These are phyloP conservation scores for Blastobotrys capitulatus DNA, from an alignment of 1,139 yeast species.

Conservation along the genomic window DNA sequence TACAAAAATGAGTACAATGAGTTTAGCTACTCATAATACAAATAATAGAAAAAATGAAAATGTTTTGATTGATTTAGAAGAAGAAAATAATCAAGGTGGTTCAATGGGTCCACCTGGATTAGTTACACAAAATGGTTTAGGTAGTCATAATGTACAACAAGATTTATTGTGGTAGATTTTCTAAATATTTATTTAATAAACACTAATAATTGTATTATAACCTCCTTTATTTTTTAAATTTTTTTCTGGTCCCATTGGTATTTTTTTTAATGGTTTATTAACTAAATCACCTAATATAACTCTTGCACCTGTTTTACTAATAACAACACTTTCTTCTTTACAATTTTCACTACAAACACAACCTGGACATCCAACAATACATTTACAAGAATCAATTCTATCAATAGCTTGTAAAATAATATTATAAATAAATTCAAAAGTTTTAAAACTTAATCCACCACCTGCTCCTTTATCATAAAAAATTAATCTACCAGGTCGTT, in stretches of 20 bases:
- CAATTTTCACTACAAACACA: conserved; percentile 80
- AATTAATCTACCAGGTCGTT: conserved; percentile 79
- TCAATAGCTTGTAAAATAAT: conserved; percentile 55
- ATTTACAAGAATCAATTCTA: conserved; percentile 59
- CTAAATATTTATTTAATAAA: background rate
- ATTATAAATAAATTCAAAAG: conserved; percentile 69
- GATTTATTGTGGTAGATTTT: conserved; percentile 22
- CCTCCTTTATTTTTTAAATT: conserved; percentile 53
- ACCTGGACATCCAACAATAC: conserved; percentile 85
- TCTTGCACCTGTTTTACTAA: conserved; percentile 84
- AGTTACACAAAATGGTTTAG: conserved; percentile 23
- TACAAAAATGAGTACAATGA: background rate
- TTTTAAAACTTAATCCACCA: conserved; percentile 77
- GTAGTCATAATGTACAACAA: conserved; percentile 17
- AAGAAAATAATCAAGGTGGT: background rate
- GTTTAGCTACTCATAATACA: background rate
- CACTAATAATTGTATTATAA: background rate
- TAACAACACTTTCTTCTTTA: conserved; percentile 71
- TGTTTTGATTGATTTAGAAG: conserved; percentile 3
- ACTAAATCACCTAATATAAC: conserved; percentile 53
- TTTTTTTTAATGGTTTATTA: conserved; percentile 39
- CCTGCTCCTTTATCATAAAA: conserved; percentile 85
- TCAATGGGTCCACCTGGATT: conserved; percentile 12
- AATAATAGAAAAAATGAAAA: background rate
- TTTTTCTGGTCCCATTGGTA: conserved; percentile 78